These are phyloP conservation scores for Mucor saturninus DNA, from an alignment of 371 early-diverging fungal species.

Conservation along the genomic window DNA sequence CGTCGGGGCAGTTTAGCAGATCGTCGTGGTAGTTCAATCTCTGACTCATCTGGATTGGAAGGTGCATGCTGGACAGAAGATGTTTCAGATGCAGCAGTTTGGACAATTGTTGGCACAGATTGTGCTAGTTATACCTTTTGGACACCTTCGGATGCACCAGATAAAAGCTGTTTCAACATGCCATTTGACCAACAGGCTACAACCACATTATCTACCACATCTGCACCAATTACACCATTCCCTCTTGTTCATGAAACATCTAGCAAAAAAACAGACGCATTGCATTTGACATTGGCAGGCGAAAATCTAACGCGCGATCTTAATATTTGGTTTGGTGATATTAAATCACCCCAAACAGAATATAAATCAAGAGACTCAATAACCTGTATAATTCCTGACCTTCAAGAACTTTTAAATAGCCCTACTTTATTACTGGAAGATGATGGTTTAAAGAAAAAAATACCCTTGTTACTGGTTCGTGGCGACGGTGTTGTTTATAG, in stretches of 20 bases:
- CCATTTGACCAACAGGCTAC: slow-evolving; percentile 14
- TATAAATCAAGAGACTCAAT: slow-evolving; percentile 55
- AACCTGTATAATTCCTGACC: slow-evolving; percentile 50
- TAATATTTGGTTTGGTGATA: slow-evolving; percentile 74
- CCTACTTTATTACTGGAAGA: slow-evolving; percentile 31
- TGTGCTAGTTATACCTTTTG: slow-evolving; percentile 79
- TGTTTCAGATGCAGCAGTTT: slow-evolving; percentile 84
- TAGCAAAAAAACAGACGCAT: slow-evolving; percentile 5
- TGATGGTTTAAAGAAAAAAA: slow-evolving; percentile 34
- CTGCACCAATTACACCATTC: slow-evolving; percentile 38
- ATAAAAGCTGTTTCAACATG: slow-evolving; percentile 18
- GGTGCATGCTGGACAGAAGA: slow-evolving; percentile 79
- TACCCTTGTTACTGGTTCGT: slow-evolving; percentile 68
- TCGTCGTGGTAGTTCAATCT: slow-evolving; percentile 19
- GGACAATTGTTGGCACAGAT: slow-evolving; percentile 89
- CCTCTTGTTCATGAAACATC: slow-evolving; percentile 33
- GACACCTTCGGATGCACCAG: slow-evolving; percentile 45
- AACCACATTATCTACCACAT: slow-evolving; percentile 16
- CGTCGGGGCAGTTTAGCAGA: slow-evolving; percentile 24
- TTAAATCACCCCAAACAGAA: slow-evolving; percentile 58
- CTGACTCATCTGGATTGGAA: slow-evolving; percentile 32
- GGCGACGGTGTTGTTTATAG: slow-evolving; percentile 71
- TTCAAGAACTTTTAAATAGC: slow-evolving; percentile 30
- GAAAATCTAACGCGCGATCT: slow-evolving; percentile 70
- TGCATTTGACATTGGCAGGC: slow-evolving; percentile 56